Conservation (phyloP, 2,329 filamentous ascomycete species). For the Conoideocrella luteorostrata region DNA sequence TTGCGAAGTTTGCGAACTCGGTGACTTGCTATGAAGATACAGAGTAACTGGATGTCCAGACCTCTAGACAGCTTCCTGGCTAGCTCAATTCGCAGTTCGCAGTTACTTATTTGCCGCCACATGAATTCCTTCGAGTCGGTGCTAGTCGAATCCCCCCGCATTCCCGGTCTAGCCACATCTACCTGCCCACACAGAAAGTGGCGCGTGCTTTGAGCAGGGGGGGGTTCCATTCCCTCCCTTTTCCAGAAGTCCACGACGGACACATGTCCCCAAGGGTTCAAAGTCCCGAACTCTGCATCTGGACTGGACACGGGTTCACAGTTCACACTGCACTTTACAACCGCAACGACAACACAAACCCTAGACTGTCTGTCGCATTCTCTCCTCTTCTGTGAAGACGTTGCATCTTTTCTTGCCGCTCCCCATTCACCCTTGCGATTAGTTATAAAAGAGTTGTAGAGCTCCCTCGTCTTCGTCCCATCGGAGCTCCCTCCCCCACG, state of each 20-base stretch:
- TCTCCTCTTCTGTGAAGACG: not conserved
- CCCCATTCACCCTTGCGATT: not conserved
- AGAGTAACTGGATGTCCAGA: too few species aligned
- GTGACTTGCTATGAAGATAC: too few species aligned
- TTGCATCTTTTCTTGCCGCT: not conserved
- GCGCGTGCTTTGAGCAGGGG: not conserved
- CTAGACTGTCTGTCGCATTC: slow-evolving; percentile 21
- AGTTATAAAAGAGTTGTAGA: not conserved
- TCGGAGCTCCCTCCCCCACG: not conserved
- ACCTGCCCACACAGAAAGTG: too few species aligned
- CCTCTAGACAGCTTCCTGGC: too few species aligned
- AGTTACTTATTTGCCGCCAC: too few species aligned
- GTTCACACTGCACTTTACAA: not conserved
- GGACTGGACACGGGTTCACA: slow-evolving; percentile 3
- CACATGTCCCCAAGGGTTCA: slow-evolving; percentile 25
- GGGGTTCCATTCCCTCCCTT: not conserved
- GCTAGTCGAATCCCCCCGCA: too few species aligned
- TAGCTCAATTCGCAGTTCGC: too few species aligned
- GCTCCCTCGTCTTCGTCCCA: not conserved
- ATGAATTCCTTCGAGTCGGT: too few species aligned
- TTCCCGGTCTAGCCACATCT: too few species aligned
- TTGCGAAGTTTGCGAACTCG: too few species aligned
- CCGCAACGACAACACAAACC: not conserved
- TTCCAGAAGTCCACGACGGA: too few species aligned
- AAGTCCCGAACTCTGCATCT: not conserved